Evolutionary conservation across 2,329 filamentous ascomycete genomes (phyloP).

Genomic region (Truncatella angustata): DNA sequence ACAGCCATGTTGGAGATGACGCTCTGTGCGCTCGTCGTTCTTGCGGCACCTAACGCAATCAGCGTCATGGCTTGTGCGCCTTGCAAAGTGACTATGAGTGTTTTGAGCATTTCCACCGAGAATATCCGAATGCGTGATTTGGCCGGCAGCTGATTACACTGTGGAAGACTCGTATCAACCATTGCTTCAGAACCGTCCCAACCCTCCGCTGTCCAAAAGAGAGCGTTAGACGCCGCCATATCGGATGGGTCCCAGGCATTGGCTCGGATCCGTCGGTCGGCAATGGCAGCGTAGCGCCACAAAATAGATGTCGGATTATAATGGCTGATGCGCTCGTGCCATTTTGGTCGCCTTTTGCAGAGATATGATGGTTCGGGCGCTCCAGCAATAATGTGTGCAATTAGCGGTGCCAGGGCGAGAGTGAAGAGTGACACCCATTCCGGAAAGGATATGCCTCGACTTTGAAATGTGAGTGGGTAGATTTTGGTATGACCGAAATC

Average conservation of each 20-base stretch:
- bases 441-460: not conserved
- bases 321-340: constrained; percentile 26
- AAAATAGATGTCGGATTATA: constrained; percentile 36
- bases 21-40: no score
- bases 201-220: constrained; percentile 30
- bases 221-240: constrained; percentile 29
- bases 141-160: not conserved
- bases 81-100: not conserved
- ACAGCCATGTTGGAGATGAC: no score
- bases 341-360: constrained; percentile 15
- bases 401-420: not conserved
- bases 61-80: not conserved
- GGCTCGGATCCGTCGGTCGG: constrained; percentile 28
- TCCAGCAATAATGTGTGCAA: constrained; percentile 18
- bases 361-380: constrained; percentile 20
- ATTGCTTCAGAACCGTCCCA: constrained; percentile 33
- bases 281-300: constrained; percentile 33
- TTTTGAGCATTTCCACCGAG: not conserved
- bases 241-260: constrained; percentile 23
- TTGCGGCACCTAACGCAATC: no score
- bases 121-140: not conserved
- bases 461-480: not conserved
- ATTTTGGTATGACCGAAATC: no score
- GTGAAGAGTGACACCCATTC: not conserved
- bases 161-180: constrained; percentile 9